Percentiles rank a stretch among this genome's conserved stretches.
Evolutionary conservation across 257 asterid species (phyloP).

Genomic region (Solanum megistacrolobum): DNA sequence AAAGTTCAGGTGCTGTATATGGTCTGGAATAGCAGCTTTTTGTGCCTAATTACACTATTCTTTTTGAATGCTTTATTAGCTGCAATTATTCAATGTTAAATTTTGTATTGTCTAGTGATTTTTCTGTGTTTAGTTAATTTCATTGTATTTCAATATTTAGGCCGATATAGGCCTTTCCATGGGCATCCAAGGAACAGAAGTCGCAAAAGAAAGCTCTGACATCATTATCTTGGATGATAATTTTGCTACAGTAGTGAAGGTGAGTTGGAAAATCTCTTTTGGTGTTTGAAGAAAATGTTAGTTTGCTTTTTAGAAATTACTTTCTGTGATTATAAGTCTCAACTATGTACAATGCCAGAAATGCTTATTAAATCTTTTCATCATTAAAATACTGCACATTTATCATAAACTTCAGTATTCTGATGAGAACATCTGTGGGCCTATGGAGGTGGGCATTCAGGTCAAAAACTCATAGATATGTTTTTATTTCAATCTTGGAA

Average conservation of each 20-base stretch:
- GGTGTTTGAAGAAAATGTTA: not conserved
- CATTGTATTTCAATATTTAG: slow-evolving; percentile 23
- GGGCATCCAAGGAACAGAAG: slow-evolving; percentile 99
- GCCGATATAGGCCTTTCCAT: slow-evolving; percentile 96
- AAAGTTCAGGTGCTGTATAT: not conserved
- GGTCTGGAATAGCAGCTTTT: not conserved
- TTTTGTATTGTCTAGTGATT: not conserved
- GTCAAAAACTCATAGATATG: not conserved
- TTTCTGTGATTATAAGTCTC: not conserved
- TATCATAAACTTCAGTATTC: not conserved
- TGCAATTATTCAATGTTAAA: not conserved
- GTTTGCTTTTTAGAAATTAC: not conserved
- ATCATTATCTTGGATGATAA: slow-evolving; percentile 88
- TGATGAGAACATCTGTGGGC: not conserved
- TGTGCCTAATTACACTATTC: not conserved
- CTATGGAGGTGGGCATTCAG: not conserved
- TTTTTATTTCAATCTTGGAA: not conserved
- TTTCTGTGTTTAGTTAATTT: not conserved
- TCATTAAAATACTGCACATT: not conserved
- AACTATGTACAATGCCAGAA: not conserved
- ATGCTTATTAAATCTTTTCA: not conserved
- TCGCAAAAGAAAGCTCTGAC: slow-evolving; percentile 97
- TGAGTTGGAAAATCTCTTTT: slow-evolving; percentile 11
- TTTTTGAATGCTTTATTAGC: not conserved
- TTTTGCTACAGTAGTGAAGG: slow-evolving; percentile 92